Base-by-base conservation (phyloP, 805 yeast species). In the Candida takata region DNA sequence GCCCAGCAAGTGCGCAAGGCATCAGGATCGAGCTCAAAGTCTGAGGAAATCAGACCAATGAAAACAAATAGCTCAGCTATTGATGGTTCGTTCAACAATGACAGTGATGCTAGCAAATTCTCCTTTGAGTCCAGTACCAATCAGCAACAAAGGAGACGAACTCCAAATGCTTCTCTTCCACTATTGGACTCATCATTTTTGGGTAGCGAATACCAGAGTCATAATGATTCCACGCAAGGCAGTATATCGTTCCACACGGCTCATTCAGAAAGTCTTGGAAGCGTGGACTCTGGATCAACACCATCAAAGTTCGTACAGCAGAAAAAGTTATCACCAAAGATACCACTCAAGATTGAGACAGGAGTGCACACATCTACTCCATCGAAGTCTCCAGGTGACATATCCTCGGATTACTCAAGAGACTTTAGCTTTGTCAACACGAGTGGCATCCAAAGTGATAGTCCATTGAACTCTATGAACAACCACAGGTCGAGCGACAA, bases 351-450 rank as follows among this genome's bases (percentile, higher is more conserved):
- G 12, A 42, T 42, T 11, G 40, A 42, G 21, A 40, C 46, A 5
- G 34, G 29, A 6, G 33, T 31, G 3, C 29, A 37, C n/a, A 40
- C 47, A 5, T 42, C 46, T 4, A 44, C 48, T 2, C 48, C 48
- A 2, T 8, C 27, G 19, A 33, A 36, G 23, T 31, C 37, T 2
- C 25, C 35, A 7, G 27, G 24, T 15, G 26, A 31, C 13, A 12
- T 10, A 8, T 25, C 21, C 10, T 13, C 29, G 13, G 44, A 41
- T 14, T 28, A 38, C 24, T 38, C 46, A 2, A 33, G 39, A 4
- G 49, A 47, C n/a, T 53, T 53, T 40, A 51, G 55, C 35, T 46
- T 49, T 29, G 19, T 44, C 38, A 53, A 49, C 34, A 45, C 55
- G 3, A 46, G 51, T 28, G 49, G 39, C 4, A 24, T 23, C 4